Base-by-base conservation (phyloP, 2,329 filamentous ascomycete species). In the Tolypocladium cylindrosporum region DNA sequence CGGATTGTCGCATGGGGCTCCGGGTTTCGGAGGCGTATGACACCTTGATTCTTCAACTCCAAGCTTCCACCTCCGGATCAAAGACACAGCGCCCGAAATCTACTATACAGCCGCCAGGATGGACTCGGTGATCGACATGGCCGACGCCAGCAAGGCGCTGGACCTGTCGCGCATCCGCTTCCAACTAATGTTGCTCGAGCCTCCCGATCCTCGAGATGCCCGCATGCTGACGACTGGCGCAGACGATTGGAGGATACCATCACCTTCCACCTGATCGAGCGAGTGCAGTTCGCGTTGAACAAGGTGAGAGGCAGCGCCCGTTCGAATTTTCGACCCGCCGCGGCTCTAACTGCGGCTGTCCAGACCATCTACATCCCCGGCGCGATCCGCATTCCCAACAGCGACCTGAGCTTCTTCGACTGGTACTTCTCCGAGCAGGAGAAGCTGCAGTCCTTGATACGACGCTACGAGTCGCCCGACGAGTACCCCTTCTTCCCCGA, bases 211-310 rank as follows among this genome's bases (percentile, higher is more conserved):
- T 55, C 19, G 48, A 45, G 40, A 48, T 14, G 21, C 19, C 19
- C n/a, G 24, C 24, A 37, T 39, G 41, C 55, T 54, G 34, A 57
- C 50, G 21, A 36, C 41, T 41, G 41, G 5, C 27, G 48, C 68
- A 99, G 94, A 69, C 94, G 94, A 24, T 82, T 97, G 21, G 94
- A 99, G 77, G 94, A 99, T 71, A 97, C 93, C 61, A 97, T 99
- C 69, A 96, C 90, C 64, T 97, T 96, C 75, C 89, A 96, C 74
- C 80, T 99, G 43, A 97, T 97, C 69, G 94, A 99, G 76, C 88
- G 94, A 45, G 93, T 93, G n/a, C 94, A 99, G 73, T 99, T 97
- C 73, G 91, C 93, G 4, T 82, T 95, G 63, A 97, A 97, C 77
- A 79, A 71, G 69, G 72, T 73, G 62, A 61, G 48, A 52, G 10